phyloP scores from a whole-genome alignment of 768 basidiomycete genomes.

The Mycena vitilis region DNA sequence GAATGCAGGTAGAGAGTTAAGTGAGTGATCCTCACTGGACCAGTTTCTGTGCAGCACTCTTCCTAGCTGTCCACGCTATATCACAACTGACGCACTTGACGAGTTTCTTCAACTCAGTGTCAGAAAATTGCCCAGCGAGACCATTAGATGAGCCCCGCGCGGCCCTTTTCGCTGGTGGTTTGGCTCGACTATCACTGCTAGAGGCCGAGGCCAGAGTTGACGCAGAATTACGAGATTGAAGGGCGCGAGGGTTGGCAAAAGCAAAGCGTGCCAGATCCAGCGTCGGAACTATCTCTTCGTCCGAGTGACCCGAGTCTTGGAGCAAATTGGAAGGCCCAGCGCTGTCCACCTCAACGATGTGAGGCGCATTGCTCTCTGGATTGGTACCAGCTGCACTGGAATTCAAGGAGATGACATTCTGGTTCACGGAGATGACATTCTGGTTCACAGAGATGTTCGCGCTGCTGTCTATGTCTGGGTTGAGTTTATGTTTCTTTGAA shows the following conservation, averaged over 20 bases:
- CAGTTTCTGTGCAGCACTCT: slow-evolving; percentile 71
- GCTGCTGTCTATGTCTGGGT: slow-evolving; percentile 28
- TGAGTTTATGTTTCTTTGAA: not conserved
- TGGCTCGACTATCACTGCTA: slow-evolving; percentile 23
- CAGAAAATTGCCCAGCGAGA: slow-evolving; percentile 53
- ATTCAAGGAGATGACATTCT: slow-evolving; percentile 17
- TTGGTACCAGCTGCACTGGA: slow-evolving; percentile 14
- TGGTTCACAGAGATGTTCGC: slow-evolving; percentile 12
- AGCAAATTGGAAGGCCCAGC: not conserved
- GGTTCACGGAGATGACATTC: slow-evolving; percentile 20
- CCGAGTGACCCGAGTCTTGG: slow-evolving; percentile 32
- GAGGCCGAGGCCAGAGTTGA: slow-evolving; percentile 31
- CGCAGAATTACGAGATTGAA: slow-evolving; percentile 28
- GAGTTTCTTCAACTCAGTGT: slow-evolving; percentile 59
- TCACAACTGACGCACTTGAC: slow-evolving; percentile 74
- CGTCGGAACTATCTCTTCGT: slow-evolving; percentile 40
- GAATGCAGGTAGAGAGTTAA: too few relatives aligned
- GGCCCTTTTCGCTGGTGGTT: slow-evolving; percentile 31
- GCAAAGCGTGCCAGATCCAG: slow-evolving; percentile 55
- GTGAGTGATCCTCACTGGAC: slow-evolving; percentile 50
- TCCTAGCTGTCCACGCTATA: slow-evolving; percentile 75
- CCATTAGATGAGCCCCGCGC: slow-evolving; percentile 31
- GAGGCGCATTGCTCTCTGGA: not conserved
- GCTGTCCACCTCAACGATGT: not conserved
- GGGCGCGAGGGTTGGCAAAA: slow-evolving; percentile 39